Evolutionary conservation across 2,329 filamentous ascomycete species (phyloP).

Genomic region (Fusarium incarnatum): DNA sequence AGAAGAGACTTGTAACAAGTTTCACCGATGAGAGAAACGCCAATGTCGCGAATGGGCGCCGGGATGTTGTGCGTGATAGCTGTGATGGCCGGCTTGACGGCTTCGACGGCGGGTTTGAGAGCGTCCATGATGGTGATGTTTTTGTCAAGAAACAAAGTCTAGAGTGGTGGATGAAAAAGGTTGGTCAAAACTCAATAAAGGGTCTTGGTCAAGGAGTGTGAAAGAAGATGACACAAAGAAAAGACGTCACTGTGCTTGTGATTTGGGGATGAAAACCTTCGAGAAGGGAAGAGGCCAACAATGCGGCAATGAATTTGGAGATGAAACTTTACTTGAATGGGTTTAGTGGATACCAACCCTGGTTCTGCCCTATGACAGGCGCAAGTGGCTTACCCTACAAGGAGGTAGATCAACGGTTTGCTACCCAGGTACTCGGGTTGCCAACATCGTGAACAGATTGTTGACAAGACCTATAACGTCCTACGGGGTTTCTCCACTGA

Average conservation of each 20-base stretch:
- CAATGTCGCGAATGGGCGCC: slow-evolving; percentile 77
- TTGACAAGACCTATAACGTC: background rate
- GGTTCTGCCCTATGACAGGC: slow-evolving; percentile 14
- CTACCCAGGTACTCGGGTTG: background rate
- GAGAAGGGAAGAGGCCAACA: slow-evolving; percentile 40
- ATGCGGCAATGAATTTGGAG: slow-evolving; percentile 33
- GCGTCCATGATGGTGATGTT: slow-evolving; percentile 64
- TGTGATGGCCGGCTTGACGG: slow-evolving; percentile 69
- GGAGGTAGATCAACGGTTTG: background rate
- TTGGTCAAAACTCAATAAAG: slow-evolving; percentile 7
- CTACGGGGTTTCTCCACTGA: accelerated
- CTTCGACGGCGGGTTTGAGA: slow-evolving; percentile 72
- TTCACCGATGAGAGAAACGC: slow-evolving; percentile 82
- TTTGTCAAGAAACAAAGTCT: background rate
- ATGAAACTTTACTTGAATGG: background rate
- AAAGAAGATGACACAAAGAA: slow-evolving; percentile 31
- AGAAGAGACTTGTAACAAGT: slow-evolving; percentile 88
- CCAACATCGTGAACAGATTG: background rate
- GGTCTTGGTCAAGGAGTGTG: slow-evolving; percentile 30
- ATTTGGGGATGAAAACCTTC: slow-evolving; percentile 20
- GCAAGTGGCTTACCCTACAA: background rate
- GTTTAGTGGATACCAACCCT: slow-evolving; percentile 10
- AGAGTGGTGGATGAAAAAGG: background rate
- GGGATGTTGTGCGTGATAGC: slow-evolving; percentile 81
- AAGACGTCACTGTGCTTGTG: slow-evolving; percentile 25